These are phyloP conservation scores for Backusella macrospora DNA, from an alignment of 192 early-diverging fungal genomes.

Conservation along the genomic window DNA sequence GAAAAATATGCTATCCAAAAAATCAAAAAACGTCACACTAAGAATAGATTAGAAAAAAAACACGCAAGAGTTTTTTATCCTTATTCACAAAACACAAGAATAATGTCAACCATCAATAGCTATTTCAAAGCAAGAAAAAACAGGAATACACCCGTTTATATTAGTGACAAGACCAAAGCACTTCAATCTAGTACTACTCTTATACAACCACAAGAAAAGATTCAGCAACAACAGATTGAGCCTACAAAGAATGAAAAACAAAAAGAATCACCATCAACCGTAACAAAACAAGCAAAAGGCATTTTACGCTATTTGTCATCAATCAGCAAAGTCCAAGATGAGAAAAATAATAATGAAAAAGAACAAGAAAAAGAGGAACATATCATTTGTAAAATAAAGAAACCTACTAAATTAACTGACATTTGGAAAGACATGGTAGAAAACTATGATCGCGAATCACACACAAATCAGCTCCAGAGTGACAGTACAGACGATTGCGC, in stretches of 20 bases:
- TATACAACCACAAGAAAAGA: background rate
- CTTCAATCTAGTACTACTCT: background rate
- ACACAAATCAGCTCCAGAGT: too few species aligned
- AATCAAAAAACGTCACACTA: too few species aligned
- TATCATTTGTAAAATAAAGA: conserved; percentile 9
- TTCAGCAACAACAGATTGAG: background rate
- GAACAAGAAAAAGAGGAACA: background rate
- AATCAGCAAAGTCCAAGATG: background rate
- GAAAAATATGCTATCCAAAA: too few species aligned
- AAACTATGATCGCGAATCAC: background rate
- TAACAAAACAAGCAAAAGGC: background rate
- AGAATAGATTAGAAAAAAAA: too few species aligned
- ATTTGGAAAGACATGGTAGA: background rate
- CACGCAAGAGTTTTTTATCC: too few species aligned
- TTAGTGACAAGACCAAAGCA: background rate
- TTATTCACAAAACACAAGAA: background rate
- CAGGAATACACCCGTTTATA: background rate
- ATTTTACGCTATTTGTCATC: background rate
- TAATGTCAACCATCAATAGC: conserved; percentile 1
- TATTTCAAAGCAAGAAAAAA: conserved; percentile 9
- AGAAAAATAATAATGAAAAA: background rate
- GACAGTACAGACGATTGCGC: background rate
- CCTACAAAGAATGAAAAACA: background rate
- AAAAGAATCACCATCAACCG: background rate
- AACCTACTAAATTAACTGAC: conserved; percentile 1